Evolutionary conservation across 306 rosid species (phyloP), one percentile per base, ranked within the genome.

Genomic region (Neltuma alba): DNA sequence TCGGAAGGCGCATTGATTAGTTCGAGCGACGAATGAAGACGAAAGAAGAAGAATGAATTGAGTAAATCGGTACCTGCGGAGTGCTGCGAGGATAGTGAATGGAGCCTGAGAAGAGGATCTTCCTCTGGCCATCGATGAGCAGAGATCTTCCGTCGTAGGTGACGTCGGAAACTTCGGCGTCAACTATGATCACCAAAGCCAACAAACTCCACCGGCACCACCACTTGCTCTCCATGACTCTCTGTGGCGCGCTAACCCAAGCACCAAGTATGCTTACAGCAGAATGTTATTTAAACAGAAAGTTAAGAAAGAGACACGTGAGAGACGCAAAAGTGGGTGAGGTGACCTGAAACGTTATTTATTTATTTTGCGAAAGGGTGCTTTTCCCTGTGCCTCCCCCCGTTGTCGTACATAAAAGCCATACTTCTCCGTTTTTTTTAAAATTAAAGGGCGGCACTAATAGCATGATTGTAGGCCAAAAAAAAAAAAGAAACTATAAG

Each of bases 11-110:
- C 70, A 34, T 64, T 64, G 42, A 18, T 31, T 2, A 62, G 18
- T 30, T 23, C 31, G 15, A 15, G 23, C 41, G 21, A 61, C 20
- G 67, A 61, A 61, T 11, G 67, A 47, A 47, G 34, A 30, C 1
- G 41, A 5, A 1, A 0, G 3, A 5, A 15, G 31, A 52, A n/a
- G 60, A 8, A 48, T 2, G 61, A 21, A 57, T 23, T 23, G 30
- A 21, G 25, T 4, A 5, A 5, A 57, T 23, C 63, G 34, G 14
- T 79, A 94, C 98, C 88, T 89, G 82, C 15, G 98, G 96, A 64
- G 97, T 90, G 80, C 96, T 92, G 47, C 98, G 96, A 73, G 96
- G 94, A 81, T 94, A 94, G 50, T 94, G 98, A 80, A 94, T 90
- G 1, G 94, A 94, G 78, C 96, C 97, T 0, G 98, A 92, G 80